Evolutionary conservation across 495 filamentous ascomycete species (phyloP).

Genomic region (Tuber calosporum): DNA sequence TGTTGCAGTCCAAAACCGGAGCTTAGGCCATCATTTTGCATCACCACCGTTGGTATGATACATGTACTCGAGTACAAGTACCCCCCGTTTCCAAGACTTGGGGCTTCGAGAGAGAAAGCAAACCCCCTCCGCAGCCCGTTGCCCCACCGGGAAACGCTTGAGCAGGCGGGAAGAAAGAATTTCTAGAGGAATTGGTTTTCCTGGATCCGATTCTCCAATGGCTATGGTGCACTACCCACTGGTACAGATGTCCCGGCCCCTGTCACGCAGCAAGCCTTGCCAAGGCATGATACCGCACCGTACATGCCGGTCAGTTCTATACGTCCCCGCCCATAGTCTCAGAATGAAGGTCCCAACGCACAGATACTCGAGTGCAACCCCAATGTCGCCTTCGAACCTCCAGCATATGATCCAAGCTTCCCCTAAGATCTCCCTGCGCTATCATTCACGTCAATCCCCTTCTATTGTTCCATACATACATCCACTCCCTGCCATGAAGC

Average conservation of each 20-base stretch:
- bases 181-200: background rate
- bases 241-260: background rate
- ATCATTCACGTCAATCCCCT: background rate
- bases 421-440: background rate
- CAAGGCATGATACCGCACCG: background rate
- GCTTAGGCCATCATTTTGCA: background rate
- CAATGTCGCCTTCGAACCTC: background rate
- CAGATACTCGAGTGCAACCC: too few species aligned
- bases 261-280: background rate
- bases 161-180: background rate
- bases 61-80: too few species aligned
- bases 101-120: background rate
- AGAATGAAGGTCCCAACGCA: background rate
- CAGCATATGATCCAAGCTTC: background rate
- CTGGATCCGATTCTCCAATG: background rate
- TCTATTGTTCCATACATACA: background rate
- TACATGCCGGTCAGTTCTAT: background rate
- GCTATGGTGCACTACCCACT: background rate
- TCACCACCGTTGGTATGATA: background rate
- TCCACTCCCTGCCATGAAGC: background rate
- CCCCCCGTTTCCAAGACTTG: background rate
- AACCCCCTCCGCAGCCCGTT: background rate
- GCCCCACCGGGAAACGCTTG: background rate
- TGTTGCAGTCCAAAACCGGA: background rate
- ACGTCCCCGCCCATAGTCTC: background rate